A percentile compares a stretch with the other conserved stretches of the same genome.
Evolutionary conservation across 257 asterid species (phyloP).

Genomic region (Solanum virginianum): DNA sequence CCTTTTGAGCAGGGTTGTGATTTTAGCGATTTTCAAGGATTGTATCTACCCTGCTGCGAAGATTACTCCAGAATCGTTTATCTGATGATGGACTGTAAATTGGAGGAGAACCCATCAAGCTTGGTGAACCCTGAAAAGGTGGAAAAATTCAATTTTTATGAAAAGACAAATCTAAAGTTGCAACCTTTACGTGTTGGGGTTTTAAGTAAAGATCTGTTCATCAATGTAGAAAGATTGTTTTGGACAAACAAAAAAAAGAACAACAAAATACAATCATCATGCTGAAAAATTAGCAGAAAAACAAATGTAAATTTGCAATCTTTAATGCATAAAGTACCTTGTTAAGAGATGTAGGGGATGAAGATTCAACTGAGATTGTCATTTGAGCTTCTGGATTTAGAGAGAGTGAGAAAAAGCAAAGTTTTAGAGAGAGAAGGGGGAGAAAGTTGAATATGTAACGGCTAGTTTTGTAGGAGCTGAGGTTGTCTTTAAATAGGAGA

Average conservation of each 20-base stretch:
- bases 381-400: constrained; percentile 43
- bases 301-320: not conserved
- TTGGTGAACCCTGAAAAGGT: constrained; percentile 29
- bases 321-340: constrained; percentile 26
- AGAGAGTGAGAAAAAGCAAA: constrained; percentile 18
- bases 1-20: not conserved
- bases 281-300: not conserved
- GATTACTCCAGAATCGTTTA: constrained; percentile 74
- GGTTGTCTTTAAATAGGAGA: constrained; percentile 9
- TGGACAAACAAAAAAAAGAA: not conserved
- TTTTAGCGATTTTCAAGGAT: constrained; percentile 44
- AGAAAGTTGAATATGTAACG: constrained; percentile 39
- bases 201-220: not conserved
- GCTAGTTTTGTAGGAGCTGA: constrained; percentile 30
- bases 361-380: constrained; percentile 58
- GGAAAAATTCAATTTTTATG: not conserved
- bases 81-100: constrained; percentile 66
- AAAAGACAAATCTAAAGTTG: not conserved
- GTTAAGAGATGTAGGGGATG: constrained; percentile 44
- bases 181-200: not conserved
- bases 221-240: not conserved
- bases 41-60: constrained; percentile 52
- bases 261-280: not conserved
- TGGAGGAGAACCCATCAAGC: constrained; percentile 30
- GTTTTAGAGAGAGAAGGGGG: not conserved